These are phyloP conservation scores for Lachnum nothofagi DNA, from an alignment of 2,329 filamentous ascomycete genomes.

Conservation along the genomic window DNA sequence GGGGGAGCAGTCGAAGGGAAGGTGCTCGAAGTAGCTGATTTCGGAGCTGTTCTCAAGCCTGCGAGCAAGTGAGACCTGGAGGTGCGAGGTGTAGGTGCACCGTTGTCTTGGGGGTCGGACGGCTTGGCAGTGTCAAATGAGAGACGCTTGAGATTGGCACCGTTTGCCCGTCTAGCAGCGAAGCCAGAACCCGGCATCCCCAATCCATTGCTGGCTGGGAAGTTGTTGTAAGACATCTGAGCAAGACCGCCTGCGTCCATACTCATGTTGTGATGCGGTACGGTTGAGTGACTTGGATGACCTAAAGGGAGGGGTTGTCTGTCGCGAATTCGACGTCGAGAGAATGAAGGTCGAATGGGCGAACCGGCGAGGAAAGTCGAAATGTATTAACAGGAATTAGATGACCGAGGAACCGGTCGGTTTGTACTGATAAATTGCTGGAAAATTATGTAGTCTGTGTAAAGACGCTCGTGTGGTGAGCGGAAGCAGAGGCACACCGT, in stretches of 20 bases:
- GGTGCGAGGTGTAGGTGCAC: slow-evolving; percentile 77
- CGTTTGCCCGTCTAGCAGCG: slow-evolving; percentile 72
- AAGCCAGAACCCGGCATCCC: slow-evolving; percentile 74
- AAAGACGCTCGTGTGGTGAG: slow-evolving; percentile 22
- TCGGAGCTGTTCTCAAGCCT: slow-evolving; percentile 87
- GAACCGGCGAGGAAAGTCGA: slow-evolving; percentile 13
- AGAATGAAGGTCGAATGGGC: slow-evolving; percentile 23
- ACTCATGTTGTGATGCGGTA: slow-evolving; percentile 30
- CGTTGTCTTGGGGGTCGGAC: slow-evolving; percentile 61
- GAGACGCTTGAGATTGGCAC: slow-evolving; percentile 84
- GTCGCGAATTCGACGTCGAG: slow-evolving; percentile 23
- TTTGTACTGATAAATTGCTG: slow-evolving; percentile 22
- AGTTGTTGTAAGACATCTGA: slow-evolving; percentile 94
- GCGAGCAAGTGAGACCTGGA: slow-evolving; percentile 92
- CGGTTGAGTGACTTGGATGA: slow-evolving; percentile 14
- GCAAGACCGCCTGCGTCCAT: slow-evolving; percentile 98
- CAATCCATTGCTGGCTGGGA: slow-evolving; percentile 65
- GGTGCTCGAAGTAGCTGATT: slow-evolving; percentile 68
- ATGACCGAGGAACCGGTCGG: slow-evolving; percentile 25
- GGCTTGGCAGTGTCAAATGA: slow-evolving; percentile 70
- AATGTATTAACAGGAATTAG: slow-evolving; percentile 32
- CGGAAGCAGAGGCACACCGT: slow-evolving; percentile 27
- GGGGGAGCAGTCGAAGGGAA: slow-evolving; percentile 63
- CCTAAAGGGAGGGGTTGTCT: slow-evolving; percentile 1
- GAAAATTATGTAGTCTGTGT: slow-evolving; percentile 29